phyloP scores from a whole-genome alignment of 345 rosid species.

The Orychophragmus violaceus region DNA sequence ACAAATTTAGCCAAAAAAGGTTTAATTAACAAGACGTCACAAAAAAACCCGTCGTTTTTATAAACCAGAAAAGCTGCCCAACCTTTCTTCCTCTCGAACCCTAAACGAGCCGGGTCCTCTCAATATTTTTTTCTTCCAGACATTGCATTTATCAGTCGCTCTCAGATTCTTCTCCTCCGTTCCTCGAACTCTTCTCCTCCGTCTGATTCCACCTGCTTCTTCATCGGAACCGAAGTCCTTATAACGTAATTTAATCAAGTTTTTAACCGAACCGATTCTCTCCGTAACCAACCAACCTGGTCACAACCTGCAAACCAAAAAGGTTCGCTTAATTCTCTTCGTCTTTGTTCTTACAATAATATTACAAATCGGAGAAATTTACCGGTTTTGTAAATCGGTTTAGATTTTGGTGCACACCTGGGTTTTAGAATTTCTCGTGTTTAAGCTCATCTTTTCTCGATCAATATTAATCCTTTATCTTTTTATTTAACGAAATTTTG shows the following conservation, averaged over 20 bases:
- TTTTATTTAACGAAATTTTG: not conserved
- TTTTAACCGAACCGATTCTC: constrained; percentile 25
- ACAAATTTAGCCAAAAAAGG: constrained; percentile 4
- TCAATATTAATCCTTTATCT: not conserved
- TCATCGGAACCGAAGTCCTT: constrained; percentile 28
- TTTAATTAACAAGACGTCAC: not conserved
- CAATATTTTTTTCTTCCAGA: not conserved
- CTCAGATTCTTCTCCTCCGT: not conserved
- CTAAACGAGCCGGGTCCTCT: constrained; percentile 32
- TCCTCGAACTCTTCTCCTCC: not conserved
- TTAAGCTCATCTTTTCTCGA: not conserved
- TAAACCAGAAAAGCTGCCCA: constrained; percentile 34
- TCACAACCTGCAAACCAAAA: constrained; percentile 28
- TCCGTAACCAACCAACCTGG: constrained; percentile 30
- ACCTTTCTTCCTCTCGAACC: constrained; percentile 25
- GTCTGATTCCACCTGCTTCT: constrained; percentile 10
- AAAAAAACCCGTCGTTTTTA: constrained; percentile 5
- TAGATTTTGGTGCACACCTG: not conserved
- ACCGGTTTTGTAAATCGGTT: constrained; percentile 5
- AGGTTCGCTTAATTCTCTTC: constrained; percentile 12
- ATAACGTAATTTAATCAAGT: constrained; percentile 18
- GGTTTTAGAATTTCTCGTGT: too few relatives aligned
- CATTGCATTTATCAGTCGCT: constrained; percentile 18
- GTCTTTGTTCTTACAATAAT: not conserved
- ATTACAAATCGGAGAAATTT: not conserved